A percentile compares a stretch with the other conserved stretches of the same genome.
Conservation (phyloP, 176 grass and related monocot species). For the Ensete glaucum region DNA sequence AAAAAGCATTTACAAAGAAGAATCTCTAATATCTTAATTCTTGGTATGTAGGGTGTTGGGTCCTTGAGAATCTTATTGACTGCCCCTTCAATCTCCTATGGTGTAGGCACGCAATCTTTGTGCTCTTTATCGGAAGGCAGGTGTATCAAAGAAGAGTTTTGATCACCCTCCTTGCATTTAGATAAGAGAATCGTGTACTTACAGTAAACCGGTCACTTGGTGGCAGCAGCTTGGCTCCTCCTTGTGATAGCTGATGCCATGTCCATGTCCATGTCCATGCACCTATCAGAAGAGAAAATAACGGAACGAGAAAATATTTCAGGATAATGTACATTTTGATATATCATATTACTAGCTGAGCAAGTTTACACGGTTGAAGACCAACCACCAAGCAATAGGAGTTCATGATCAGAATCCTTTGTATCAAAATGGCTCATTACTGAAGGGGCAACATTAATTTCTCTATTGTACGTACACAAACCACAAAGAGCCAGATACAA, state of each 20-base stretch:
- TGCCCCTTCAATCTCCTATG: no score
- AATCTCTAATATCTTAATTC: not conserved
- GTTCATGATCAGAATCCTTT: no score
- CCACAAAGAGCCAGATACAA: no score
- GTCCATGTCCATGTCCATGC: not conserved
- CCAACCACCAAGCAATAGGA: no score
- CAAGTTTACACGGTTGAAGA: no score
- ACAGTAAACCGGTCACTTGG: not conserved
- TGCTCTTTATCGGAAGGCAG: not conserved
- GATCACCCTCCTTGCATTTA: not conserved
- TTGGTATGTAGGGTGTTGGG: not conserved
- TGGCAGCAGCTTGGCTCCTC: not conserved
- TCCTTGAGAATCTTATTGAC: no score
- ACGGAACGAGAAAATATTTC: no score
- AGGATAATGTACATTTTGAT: no score
- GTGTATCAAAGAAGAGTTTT: not conserved
- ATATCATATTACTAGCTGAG: no score
- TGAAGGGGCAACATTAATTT: no score
- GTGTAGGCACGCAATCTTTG: not conserved
- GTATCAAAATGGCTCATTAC: no score
- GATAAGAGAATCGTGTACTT: not conserved
- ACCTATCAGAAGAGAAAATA: slow-evolving; percentile 16
- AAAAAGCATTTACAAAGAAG: not conserved
- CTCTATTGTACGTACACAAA: no score
- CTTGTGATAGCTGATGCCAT: slow-evolving; percentile 10